Evolutionary conservation across 805 yeast species (phyloP).

Genomic region (Millerozyma acaciae): DNA sequence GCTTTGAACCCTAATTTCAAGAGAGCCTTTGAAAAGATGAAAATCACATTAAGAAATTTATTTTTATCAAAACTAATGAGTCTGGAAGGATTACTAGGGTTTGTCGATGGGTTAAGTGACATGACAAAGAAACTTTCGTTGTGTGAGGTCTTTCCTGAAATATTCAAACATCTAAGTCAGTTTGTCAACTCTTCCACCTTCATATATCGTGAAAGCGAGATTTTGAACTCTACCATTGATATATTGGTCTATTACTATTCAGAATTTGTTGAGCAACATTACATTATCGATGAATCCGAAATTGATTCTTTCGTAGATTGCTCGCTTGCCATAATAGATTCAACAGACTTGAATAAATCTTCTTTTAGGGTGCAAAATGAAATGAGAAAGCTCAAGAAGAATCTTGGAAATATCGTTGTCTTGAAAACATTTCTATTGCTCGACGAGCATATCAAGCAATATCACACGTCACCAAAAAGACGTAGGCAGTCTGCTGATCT

Average conservation of each 20-base stretch:
- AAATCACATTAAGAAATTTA: slow-evolving; percentile 30
- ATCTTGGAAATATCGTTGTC: slow-evolving; percentile 25
- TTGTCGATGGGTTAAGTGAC: slow-evolving; percentile 26
- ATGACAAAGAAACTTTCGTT: slow-evolving; percentile 32
- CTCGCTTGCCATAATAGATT: slow-evolving; percentile 30
- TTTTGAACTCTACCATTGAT: slow-evolving; percentile 20
- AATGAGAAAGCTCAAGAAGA: slow-evolving; percentile 15
- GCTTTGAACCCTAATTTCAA: slow-evolving; percentile 14
- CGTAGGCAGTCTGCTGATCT: no score
- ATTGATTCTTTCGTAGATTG: slow-evolving; percentile 26
- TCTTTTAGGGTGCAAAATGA: slow-evolving; percentile 6
- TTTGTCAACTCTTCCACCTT: slow-evolving; percentile 30
- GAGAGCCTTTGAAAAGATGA: slow-evolving; percentile 23
- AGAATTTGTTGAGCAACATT: slow-evolving; percentile 29
- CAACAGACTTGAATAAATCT: slow-evolving; percentile 2
- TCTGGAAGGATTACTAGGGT: slow-evolving; percentile 17
- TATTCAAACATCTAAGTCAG: slow-evolving; percentile 33
- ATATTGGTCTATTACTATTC: slow-evolving; percentile 23
- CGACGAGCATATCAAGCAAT: slow-evolving; percentile 12
- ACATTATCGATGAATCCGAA: slow-evolving; percentile 17
- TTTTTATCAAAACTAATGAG: slow-evolving; percentile 28
- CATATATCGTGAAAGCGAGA: slow-evolving; percentile 31
- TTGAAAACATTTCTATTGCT: no score
- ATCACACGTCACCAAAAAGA: neutral
- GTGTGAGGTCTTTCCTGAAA: slow-evolving; percentile 31